These are phyloP conservation scores for Salvia miltiorrhiza DNA, from an alignment of 257 asterid genomes.

Conservation along the genomic window DNA sequence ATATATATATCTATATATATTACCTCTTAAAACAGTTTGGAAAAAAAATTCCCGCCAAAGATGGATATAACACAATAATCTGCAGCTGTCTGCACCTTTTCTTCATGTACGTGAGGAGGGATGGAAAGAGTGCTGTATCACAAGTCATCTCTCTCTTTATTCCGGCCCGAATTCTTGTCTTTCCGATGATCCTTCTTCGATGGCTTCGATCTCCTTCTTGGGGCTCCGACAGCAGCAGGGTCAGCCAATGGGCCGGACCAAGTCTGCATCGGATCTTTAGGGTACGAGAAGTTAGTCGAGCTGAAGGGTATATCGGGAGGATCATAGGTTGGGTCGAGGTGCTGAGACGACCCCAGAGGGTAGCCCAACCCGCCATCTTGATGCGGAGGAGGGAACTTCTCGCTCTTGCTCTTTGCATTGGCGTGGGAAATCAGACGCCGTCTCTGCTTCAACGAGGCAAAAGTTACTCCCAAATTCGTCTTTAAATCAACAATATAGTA, in stretches of 20 bases:
- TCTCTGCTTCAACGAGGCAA: slow-evolving; percentile 43
- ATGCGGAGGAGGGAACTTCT: slow-evolving; percentile 89
- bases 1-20: slow-evolving; percentile 4
- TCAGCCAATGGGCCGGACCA: slow-evolving; percentile 88
- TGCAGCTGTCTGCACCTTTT: too few species aligned
- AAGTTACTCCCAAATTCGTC: background rate
- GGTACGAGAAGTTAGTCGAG: slow-evolving; percentile 64
- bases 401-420: slow-evolving; percentile 86
- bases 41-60: slow-evolving; percentile 24
- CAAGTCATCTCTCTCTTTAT: slow-evolving; percentile 41
- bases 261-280: slow-evolving; percentile 74
- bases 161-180: slow-evolving; percentile 33
- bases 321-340: slow-evolving; percentile 51
- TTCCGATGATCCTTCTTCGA: slow-evolving; percentile 47
- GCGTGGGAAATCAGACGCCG: slow-evolving; percentile 70
- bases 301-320: slow-evolving; percentile 73
- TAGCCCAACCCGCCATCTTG: slow-evolving; percentile 77
- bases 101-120: slow-evolving; percentile 23
- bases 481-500: background rate
- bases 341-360: slow-evolving; percentile 55
- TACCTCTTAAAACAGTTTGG: slow-evolving; percentile 20
- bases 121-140: slow-evolving; percentile 15
- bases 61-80: slow-evolving; percentile 16
- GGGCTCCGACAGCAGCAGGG: slow-evolving; percentile 39
- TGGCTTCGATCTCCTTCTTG: slow-evolving; percentile 49